phyloP scores from a whole-genome alignment of 106 monocot genomes.

The Alisma plantagoaquatica region DNA sequence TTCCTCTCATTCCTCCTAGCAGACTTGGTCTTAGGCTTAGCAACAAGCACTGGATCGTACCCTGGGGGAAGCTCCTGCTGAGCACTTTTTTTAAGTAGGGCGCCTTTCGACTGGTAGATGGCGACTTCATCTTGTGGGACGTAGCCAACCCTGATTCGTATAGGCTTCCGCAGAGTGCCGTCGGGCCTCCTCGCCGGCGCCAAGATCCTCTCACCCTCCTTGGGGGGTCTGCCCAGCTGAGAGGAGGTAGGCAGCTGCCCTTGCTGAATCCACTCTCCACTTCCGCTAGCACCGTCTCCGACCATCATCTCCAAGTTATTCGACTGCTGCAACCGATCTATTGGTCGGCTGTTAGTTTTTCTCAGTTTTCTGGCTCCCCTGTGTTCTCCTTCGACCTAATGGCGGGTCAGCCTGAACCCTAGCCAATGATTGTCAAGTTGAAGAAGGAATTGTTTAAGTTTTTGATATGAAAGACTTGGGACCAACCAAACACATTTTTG shows the following conservation, averaged over 20 bases:
- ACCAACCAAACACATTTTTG: too few species aligned
- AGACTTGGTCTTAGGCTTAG: conserved; percentile 77
- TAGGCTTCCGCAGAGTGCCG: conserved; percentile 86
- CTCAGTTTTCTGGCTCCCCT: too few species aligned
- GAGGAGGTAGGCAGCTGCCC: not conserved
- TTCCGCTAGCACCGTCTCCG: not conserved
- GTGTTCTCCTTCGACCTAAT: too few species aligned
- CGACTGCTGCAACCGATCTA: not conserved
- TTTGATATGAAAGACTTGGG: too few species aligned
- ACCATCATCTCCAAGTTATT: too few species aligned
- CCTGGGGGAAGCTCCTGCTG: conserved; percentile 60
- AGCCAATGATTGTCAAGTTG: too few species aligned
- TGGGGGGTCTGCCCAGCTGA: conserved; percentile 23
- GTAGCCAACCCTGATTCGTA: conserved; percentile 95
- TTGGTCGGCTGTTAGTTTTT: too few species aligned
- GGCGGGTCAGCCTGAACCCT: too few species aligned
- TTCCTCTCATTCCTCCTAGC: conserved; percentile 86
- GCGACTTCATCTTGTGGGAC: conserved; percentile 95
- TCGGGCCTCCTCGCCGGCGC: conserved; percentile 85
- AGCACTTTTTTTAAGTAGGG: conserved; percentile 57
- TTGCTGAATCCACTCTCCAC: not conserved
- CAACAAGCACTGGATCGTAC: conserved; percentile 36
- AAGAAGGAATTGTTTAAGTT: too few species aligned
- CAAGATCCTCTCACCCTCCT: conserved; percentile 90
- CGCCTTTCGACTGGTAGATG: conserved; percentile 96